Evolutionary conservation across 805 yeast species (phyloP), one percentile per base, ranked within the genome.

Genomic region (Saturnispora sanitii): DNA sequence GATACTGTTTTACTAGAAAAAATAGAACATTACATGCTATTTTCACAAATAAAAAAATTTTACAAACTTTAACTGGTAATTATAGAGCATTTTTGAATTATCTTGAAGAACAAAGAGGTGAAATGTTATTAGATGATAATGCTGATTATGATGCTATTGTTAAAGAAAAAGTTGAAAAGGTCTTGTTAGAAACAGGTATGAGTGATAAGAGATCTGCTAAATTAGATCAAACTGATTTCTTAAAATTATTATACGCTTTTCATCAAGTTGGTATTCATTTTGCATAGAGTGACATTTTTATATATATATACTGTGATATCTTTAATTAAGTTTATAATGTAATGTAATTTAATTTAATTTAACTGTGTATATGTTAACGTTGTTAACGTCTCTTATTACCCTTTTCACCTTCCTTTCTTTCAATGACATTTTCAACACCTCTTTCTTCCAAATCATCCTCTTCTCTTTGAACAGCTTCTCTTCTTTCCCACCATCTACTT

Each of bases 401-500:
- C 16, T 48, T 51, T 26, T 45, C 45, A 16, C 35, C 66, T 0
- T 73, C 52, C 54, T 82, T 94, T 52, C 73, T 75, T 55, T 87
- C 95, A 7, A 90, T 66, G 28, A 90, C 79, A 44, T 84, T 94
- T 15, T 83, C 94, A 45, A 86, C 88, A 44, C 95, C 96, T 37
- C 94, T 94, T 51, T 87, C 95, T 61, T 90, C 96, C 51, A 84
- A 63, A 55, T 78, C 76, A 51, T 90, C 97, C 63, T 90, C 98
- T 38, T 84, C 82, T 31, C 77, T 71, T 57, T 94, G 79, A 19
- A 90, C 79, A 53, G 79, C 90, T 52, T 90, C 97, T 64, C 96
- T 78, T 66, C 97, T 82, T 58, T 90, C 97, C 97, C 97, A 90
- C 92, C 95, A 90, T 65, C 98, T 76, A 49, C 82, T 90, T 61